phyloP scores from a whole-genome alignment of 805 yeast species.

The Candida sakaeoensis region DNA sequence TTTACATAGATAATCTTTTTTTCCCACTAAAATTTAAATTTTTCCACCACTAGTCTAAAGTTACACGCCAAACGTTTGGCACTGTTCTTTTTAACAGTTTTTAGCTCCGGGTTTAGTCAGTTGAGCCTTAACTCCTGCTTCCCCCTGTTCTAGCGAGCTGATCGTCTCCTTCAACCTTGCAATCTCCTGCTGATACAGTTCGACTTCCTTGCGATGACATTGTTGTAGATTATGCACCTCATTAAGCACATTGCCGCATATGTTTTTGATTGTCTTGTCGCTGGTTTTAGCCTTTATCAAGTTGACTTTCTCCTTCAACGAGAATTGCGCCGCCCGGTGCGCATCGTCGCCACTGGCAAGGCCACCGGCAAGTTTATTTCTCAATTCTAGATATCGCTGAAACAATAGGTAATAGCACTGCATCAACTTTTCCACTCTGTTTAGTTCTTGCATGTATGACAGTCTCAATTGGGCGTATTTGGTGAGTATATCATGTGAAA shows the following conservation, averaged over 20 bases:
- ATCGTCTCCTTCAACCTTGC: background rate
- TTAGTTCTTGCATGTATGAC: constrained; percentile 27
- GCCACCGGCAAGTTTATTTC: constrained; percentile 2
- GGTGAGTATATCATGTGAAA: constrained; percentile 11
- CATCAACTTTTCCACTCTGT: constrained; percentile 24
- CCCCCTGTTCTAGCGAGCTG: background rate
- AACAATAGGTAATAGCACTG: constrained; percentile 28
- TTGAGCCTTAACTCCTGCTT: background rate
- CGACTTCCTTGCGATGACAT: background rate
- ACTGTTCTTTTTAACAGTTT: no score
- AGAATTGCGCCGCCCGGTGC: constrained; percentile 9
- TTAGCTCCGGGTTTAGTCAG: background rate
- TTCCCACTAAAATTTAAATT: no score
- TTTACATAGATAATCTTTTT: background rate
- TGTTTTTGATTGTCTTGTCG: constrained; percentile 17
- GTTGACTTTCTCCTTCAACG: constrained; percentile 17
- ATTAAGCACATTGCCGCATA: constrained; percentile 20
- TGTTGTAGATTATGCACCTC: background rate
- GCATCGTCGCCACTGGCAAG: constrained; percentile 9
- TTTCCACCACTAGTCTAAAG: no score
- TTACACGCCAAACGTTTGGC: background rate
- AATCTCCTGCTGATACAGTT: constrained; percentile 2
- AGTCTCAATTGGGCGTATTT: constrained; percentile 21
- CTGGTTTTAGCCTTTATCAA: constrained; percentile 20
- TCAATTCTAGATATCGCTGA: constrained; percentile 22